Base-by-base conservation (phyloP, 768 basidiomycete species). In the Pleurotus citrinopileatus region DNA sequence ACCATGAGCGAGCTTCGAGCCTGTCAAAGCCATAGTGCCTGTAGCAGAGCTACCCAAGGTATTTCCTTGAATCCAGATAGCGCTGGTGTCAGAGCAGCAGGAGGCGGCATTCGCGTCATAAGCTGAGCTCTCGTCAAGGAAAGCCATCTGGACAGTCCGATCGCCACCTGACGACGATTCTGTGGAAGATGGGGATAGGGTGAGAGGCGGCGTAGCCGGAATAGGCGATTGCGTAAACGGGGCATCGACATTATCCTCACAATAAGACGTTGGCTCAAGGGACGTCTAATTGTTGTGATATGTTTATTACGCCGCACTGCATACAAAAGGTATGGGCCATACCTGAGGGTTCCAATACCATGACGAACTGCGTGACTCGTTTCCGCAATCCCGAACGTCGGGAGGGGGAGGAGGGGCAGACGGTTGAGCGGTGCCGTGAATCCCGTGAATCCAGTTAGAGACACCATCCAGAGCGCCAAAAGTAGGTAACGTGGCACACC, bases 171-270 rank as follows among this genome's bases (percentile, higher is more conserved):
- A 79, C 10, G 74, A 75, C 0, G 79, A 84, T 53, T 81, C 82
- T 1, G 82, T 83, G 3, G 83, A 78, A 1, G 81, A 77, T 0
- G 84, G 84, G 0, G 84, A 85, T 46, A 80, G 80, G 9, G 73
- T 77, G 34, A 86, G 77, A 17, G 73, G 70, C 0, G 84, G 84
- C 0, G 81, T 83, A n/a, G 77, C 68, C 8, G 83, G 81, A 57
- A 75, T 77, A 8, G 68, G 76, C 57, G 63, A 72, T 22, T 62
- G 61, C 42, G 63, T 64, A 38, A 61, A 55, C 26, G 53, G 58
- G 20, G 59, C 61, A 36, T 42, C 28, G 42, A 36, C 54, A 55
- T 15, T 56, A 60, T 20, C 52, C 15, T 43, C 57, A 19, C 27
- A 50, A 12, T 48, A 57, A 12, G 42, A 46, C 50, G 54, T 51